Evolutionary conservation across 1,284 basidiomycete species (phyloP).

Genomic region (Microbotryum scabiosae): DNA sequence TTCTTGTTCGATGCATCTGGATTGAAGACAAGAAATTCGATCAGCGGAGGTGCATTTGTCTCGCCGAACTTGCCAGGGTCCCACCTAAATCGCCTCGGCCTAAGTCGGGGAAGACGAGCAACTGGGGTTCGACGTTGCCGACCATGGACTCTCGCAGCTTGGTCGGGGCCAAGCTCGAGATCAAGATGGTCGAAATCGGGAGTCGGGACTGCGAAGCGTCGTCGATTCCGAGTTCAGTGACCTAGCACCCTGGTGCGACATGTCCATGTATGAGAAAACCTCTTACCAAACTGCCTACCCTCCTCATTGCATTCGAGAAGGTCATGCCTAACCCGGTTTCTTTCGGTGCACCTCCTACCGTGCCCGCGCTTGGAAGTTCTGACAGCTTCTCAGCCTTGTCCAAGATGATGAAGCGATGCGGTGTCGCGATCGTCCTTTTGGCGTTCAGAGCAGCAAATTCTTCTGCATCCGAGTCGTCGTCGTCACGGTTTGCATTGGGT

Average conservation of each 20-base stretch:
- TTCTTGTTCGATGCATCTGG: not conserved
- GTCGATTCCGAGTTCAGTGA: no score
- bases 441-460: not conserved
- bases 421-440: not conserved
- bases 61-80: not conserved
- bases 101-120: not conserved
- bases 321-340: slow-evolving; percentile 29
- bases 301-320: slow-evolving; percentile 18
- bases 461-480: not conserved
- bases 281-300: slow-evolving; percentile 18
- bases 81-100: not conserved
- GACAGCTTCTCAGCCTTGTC: slow-evolving; percentile 20
- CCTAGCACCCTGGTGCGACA: not conserved
- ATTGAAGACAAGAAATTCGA: not conserved
- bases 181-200: slow-evolving; percentile 13
- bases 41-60: not conserved
- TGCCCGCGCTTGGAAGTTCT: slow-evolving; percentile 13
- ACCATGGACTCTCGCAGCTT: slow-evolving; percentile 28
- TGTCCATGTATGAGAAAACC: not conserved
- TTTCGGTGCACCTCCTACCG: slow-evolving; percentile 12
- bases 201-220: slow-evolving; percentile 4
- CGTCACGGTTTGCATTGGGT: not conserved
- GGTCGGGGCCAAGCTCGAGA: slow-evolving; percentile 15
- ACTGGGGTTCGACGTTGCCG: slow-evolving; percentile 9
- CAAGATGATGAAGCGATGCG: slow-evolving; percentile 20